Conservation (phyloP, 2,329 filamentous ascomycete genomes). For the Aspergillus floridensis region DNA sequence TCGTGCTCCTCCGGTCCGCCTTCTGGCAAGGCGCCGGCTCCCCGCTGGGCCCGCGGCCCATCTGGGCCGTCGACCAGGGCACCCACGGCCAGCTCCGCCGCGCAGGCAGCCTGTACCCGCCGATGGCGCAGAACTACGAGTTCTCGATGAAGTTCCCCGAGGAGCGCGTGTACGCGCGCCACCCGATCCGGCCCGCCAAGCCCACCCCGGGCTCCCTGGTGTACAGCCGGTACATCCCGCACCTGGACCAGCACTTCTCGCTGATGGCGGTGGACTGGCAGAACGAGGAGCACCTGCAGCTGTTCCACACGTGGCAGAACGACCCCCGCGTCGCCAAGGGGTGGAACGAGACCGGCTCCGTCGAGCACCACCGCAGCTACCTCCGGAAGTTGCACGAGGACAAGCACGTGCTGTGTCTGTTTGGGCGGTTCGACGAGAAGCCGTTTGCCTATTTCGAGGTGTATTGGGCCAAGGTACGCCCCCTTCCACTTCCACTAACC, state of each 20-base stretch:
- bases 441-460: conserved; percentile 77
- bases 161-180: conserved; percentile 58
- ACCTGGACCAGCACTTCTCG: conserved; percentile 72
- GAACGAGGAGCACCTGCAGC: conserved; percentile 61
- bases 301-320: conserved; percentile 81
- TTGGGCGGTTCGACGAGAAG: conserved; percentile 68
- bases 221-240: conserved; percentile 76
- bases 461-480: conserved; percentile 66
- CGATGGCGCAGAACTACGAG: conserved; percentile 37
- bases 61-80: conserved; percentile 55
- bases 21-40: conserved; percentile 72
- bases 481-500: too few relatives aligned
- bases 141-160: conserved; percentile 47
- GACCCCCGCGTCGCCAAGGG: conserved; percentile 76
- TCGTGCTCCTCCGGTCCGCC: conserved; percentile 52
- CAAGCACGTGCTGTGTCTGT: conserved; percentile 57
- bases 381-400: conserved; percentile 67
- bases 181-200: conserved; percentile 70
- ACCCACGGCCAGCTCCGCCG: conserved; percentile 28
- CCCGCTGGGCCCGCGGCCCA: conserved; percentile 62
- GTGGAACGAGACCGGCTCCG: conserved; percentile 75
- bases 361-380: conserved; percentile 72
- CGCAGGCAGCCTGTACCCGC: conserved; percentile 27
- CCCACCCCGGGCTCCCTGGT: conserved; percentile 67
- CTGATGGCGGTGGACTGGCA: conserved; percentile 71